Evolutionary conservation across 805 yeast genomes (phyloP).

Genomic region (Isabelozyma gotoi): DNA sequence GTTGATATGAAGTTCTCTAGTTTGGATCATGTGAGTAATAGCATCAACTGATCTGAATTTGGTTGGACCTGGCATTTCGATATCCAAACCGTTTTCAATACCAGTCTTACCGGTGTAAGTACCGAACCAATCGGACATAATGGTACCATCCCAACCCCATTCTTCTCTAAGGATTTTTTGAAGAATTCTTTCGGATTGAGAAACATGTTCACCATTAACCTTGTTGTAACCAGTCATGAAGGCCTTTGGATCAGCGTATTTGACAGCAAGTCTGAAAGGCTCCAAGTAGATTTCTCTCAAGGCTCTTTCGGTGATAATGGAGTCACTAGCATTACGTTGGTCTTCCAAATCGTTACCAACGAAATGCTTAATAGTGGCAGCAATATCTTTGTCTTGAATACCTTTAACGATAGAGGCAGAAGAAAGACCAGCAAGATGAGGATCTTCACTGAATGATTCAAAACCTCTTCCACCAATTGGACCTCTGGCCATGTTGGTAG

Average conservation of each 20-base stretch:
- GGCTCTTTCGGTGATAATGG: conserved; percentile 28
- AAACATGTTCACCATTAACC: conserved; percentile 29
- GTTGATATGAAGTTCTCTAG: conserved; percentile 24
- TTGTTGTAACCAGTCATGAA: conserved; percentile 33
- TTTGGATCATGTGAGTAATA: conserved; percentile 21
- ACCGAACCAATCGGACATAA: conserved; percentile 37
- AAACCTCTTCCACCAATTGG: conserved; percentile 36
- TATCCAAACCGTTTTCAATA: conserved; percentile 28
- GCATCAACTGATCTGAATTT: conserved; percentile 15
- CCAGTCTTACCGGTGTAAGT: conserved; percentile 25
- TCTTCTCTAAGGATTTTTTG: conserved; percentile 24
- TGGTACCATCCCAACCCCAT: conserved; percentile 33
- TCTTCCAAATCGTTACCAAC: conserved; percentile 34
- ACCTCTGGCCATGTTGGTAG: conserved; percentile 32
- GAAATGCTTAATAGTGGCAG: conserved; percentile 33
- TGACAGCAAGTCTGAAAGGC: conserved; percentile 32
- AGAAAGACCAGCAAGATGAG: conserved; percentile 27
- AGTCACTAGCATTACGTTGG: conserved; percentile 27
- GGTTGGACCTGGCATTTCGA: conserved; percentile 37
- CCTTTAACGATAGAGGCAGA: conserved; percentile 26
- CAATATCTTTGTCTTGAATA: conserved; percentile 25
- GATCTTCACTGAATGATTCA: conserved; percentile 34
- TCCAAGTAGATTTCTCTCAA: conserved; percentile 34
- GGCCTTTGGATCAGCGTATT: conserved; percentile 26
- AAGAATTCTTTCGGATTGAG: conserved; percentile 22